These are phyloP conservation scores for Lactuca sativa DNA, from an alignment of 129 eudicot species.

Conservation along the genomic window DNA sequence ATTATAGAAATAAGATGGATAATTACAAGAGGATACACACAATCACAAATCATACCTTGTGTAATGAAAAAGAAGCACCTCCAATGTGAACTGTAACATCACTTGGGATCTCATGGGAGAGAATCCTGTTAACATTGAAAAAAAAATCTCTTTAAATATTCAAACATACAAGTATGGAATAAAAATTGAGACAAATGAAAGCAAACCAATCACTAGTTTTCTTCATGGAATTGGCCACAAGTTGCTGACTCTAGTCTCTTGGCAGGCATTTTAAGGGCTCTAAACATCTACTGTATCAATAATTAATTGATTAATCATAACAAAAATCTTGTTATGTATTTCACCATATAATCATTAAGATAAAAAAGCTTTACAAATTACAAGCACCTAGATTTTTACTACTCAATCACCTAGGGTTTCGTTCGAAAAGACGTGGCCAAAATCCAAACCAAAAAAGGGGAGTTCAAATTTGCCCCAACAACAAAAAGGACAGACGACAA, in stretches of 20 bases:
- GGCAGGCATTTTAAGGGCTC: conserved; percentile 32
- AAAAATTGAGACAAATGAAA: conserved; percentile 16
- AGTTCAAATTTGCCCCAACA: too few relatives aligned
- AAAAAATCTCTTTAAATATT: conserved; percentile 1
- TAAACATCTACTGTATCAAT: conserved; percentile 45
- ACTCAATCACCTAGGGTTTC: too few relatives aligned
- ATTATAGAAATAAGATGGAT: not conserved
- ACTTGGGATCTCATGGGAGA: too few relatives aligned
- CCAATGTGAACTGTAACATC: too few relatives aligned
- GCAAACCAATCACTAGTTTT: conserved; percentile 80
- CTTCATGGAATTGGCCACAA: conserved; percentile 59
- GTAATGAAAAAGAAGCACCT: too few relatives aligned
- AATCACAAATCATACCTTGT: not conserved
- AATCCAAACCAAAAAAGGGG: too few relatives aligned
- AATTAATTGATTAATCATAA: conserved; percentile 28
- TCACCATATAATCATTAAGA: conserved; percentile 24
- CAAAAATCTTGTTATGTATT: conserved; percentile 22
- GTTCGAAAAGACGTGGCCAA: too few relatives aligned
- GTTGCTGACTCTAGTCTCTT: conserved; percentile 35
- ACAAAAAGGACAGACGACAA: too few relatives aligned
- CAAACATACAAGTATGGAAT: not conserved
- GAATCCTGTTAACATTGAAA: too few relatives aligned
- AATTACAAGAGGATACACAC: conserved; percentile 1
- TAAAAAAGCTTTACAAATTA: not conserved
- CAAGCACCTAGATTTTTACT: conserved; percentile 17